These are phyloP conservation scores for Penicillium longicatenatum DNA, from an alignment of 495 filamentous ascomycete species.

Conservation along the genomic window DNA sequence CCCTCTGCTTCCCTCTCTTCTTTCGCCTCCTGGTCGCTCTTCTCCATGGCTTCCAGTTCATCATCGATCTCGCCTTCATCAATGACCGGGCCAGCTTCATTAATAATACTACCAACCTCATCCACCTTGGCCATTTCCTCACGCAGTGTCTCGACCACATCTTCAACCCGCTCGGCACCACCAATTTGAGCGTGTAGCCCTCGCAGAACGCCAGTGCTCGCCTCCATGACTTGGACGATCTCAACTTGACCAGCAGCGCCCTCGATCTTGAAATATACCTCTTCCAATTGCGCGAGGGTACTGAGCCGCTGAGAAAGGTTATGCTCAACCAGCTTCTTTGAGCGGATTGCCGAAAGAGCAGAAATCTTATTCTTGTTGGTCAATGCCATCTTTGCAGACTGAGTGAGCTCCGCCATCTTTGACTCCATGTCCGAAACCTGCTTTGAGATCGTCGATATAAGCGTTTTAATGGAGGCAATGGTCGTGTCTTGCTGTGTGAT, in stretches of 20 bases:
- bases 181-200: constrained; percentile 77
- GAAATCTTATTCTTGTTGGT: constrained; percentile 66
- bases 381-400: constrained; percentile 68
- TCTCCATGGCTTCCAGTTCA: constrained; percentile 78
- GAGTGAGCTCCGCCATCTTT: constrained; percentile 51
- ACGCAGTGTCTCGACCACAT: constrained; percentile 69
- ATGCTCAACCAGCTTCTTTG: constrained; percentile 76
- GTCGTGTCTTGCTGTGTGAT: constrained; percentile 77
- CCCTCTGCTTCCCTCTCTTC: constrained; percentile 52
- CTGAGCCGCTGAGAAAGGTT: constrained; percentile 68
- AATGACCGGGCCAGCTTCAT: constrained; percentile 59
- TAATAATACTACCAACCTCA: constrained; percentile 76
- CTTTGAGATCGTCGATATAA: constrained; percentile 61
- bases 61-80: constrained; percentile 89
- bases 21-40: constrained; percentile 58
- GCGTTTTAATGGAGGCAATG: constrained; percentile 73
- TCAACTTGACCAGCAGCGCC: constrained; percentile 82
- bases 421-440: constrained; percentile 63
- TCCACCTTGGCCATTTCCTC: constrained; percentile 83
- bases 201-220: constrained; percentile 67
- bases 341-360: constrained; percentile 75
- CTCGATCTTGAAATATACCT: constrained; percentile 77
- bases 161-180: constrained; percentile 72
- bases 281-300: constrained; percentile 78
- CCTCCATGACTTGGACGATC: constrained; percentile 78